phyloP scores from a whole-genome alignment of 2,329 filamentous ascomycete genomes.

The Oidium heveae region DNA sequence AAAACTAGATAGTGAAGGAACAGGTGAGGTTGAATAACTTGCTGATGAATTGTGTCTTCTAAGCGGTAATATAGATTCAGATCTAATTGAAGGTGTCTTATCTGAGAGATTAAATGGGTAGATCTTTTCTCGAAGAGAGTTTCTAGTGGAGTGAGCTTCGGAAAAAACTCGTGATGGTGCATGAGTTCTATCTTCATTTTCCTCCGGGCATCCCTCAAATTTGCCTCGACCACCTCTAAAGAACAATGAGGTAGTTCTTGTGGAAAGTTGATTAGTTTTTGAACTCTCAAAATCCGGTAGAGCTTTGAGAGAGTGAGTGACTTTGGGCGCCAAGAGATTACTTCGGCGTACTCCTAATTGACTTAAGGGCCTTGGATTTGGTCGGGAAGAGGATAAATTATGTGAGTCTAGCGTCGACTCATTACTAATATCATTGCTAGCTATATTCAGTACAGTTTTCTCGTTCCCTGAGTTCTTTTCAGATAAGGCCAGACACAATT shows the following conservation, averaged over 20 bases:
- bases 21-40: conserved; percentile 14
- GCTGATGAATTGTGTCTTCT: conserved; percentile 26
- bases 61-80: conserved; percentile 24
- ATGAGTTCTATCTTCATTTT: conserved; percentile 25
- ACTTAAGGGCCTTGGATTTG: conserved; percentile 13
- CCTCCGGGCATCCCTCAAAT: conserved; percentile 13
- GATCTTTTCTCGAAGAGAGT: conserved; percentile 15
- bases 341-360: conserved; percentile 14
- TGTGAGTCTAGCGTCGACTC: conserved; percentile 6
- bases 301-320: conserved; percentile 11
- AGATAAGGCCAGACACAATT: conserved; percentile 65
- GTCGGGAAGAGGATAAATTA: conserved; percentile 7
- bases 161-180: conserved; percentile 32
- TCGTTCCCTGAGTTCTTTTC: conserved; percentile 22
- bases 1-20: conserved; percentile 5
- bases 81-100: conserved; percentile 13
- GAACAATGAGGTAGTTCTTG: conserved; percentile 18
- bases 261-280: conserved; percentile 25
- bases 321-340: conserved; percentile 12
- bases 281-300: conserved; percentile 13
- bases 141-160: conserved; percentile 21
- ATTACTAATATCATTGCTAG: conserved; percentile 5
- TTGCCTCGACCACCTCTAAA: conserved; percentile 23
- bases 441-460: conserved; percentile 1
- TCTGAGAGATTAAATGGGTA: conserved; percentile 10